Percentiles rank a stretch among this genome's conserved stretches.
Evolutionary conservation across 2,329 filamentous ascomycete species (phyloP).

Genomic region (Arthrobotrys pseudoclavata): DNA sequence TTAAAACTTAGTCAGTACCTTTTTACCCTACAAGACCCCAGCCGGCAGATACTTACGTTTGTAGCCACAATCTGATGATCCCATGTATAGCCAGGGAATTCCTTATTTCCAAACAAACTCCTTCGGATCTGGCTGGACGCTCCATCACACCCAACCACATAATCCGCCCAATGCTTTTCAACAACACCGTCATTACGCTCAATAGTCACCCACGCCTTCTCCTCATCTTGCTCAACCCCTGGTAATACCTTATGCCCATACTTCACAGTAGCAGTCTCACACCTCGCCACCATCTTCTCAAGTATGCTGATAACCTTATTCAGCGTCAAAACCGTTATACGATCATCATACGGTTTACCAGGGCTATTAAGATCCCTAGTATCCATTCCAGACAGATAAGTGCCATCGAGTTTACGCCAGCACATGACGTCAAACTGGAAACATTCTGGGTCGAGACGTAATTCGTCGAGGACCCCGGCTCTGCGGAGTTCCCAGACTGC

Average conservation of each 20-base stretch:
- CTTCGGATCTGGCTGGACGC: conserved; percentile 70
- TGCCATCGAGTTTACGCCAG: conserved; percentile 68
- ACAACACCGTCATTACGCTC: conserved; percentile 26
- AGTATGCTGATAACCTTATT: conserved; percentile 68
- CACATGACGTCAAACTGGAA: conserved; percentile 66
- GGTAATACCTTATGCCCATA: conserved; percentile 69
- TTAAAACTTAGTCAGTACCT: conserved; percentile 19
- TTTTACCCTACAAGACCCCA: background rate
- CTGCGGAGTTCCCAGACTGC: conserved; percentile 73
- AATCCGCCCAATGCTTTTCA: conserved; percentile 68
- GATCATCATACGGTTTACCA: conserved; percentile 65
- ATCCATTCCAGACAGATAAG: conserved; percentile 65
- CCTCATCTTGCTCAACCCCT: conserved; percentile 68
- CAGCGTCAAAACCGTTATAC: conserved; percentile 68
- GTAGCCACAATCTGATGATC: conserved; percentile 75
- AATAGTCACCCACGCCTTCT: conserved; percentile 44
- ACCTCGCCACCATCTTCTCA: conserved; percentile 65
- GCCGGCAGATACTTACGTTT: conserved; percentile 68
- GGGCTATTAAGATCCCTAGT: conserved; percentile 63
- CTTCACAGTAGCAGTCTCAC: conserved; percentile 65
- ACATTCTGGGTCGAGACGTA: conserved; percentile 67
- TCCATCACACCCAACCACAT: conserved; percentile 73
- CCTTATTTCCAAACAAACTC: conserved; percentile 69
- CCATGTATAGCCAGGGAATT: conserved; percentile 74
- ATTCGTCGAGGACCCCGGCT: conserved; percentile 73